Evolutionary conservation across 1,284 basidiomycete genomes (phyloP), one percentile per base, ranked within the genome.

Genomic region (Cryptococcus sp.): DNA sequence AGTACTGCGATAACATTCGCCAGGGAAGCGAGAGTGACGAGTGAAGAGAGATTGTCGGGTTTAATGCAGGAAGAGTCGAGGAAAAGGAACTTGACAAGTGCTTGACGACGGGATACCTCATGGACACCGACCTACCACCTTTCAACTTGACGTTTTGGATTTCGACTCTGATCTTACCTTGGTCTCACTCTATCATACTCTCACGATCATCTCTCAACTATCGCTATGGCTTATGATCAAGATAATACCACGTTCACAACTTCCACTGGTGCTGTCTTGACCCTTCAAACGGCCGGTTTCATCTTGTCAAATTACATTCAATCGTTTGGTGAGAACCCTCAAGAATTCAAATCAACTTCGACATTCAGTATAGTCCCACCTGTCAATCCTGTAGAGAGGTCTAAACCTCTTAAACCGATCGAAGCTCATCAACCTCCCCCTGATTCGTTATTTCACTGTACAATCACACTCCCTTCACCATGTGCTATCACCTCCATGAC

Each of bases 251-350:
- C 11, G 11, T 46, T n/a, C 23, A 30, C 23, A 13, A 57, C 58
- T 4, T 33, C 51, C 6, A 46, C 36, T 15, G 58, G 58, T 6
- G 36, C 46, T 11, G 15, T 32, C 6, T 35, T 60, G 32, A 58
- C 41, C 10, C 41, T 53, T 35, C 48, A 46, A 15, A 49, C 51
- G 33, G 53, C 56, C 30, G 56, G 56, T 3, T 48, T 42, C 41
- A 37, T 61, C 42, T 15, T 61, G 3, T 50, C 53, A 1, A 31
- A 44, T 10, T 61, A 61, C 44, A 33, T 58, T 42, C 48, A 58
- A 37, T 53, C 60, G 13, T 61, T 54, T 42, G 53, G 53, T 4
- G 23, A 14, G 5, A 46, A 61, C 42, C 60, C 60, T 5, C 23
- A 49, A 11, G 23, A 35, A 14, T 57, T 53, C 52, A 32, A 44